These are phyloP conservation scores for Lentinus polychrous DNA, from an alignment of 1,284 basidiomycete genomes.

Conservation along the genomic window DNA sequence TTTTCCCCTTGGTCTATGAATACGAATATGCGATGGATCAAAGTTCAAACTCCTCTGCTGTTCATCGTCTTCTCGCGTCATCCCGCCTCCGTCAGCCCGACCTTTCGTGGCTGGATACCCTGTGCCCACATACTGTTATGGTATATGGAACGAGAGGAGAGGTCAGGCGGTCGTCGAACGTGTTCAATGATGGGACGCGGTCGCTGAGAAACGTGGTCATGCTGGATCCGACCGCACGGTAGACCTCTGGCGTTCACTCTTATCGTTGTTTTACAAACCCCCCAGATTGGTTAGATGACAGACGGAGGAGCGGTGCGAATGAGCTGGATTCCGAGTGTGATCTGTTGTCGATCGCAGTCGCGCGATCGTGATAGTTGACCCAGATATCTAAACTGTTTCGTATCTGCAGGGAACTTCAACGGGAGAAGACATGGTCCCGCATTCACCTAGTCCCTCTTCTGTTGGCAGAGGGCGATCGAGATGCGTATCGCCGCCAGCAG, in stretches of 20 bases:
- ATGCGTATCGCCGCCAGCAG: constrained; percentile 76
- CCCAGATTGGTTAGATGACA: neutral
- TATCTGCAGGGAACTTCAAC: constrained; percentile 79
- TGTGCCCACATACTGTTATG: constrained; percentile 4
- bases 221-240: neutral
- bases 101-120: neutral
- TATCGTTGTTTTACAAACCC: neutral
- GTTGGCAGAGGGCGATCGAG: constrained; percentile 90
- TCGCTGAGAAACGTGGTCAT: constrained; percentile 50
- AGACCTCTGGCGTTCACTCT: neutral
- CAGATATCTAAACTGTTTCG: neutral
- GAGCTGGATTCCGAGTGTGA: no score
- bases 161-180: constrained; percentile 61
- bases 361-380: no score
- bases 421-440: constrained; percentile 94
- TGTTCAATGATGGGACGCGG: constrained; percentile 33
- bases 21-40: neutral
- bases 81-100: neutral
- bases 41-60: constrained; percentile 11
- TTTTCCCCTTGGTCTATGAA: no score
- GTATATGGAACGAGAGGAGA: constrained; percentile 12
- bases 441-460: constrained; percentile 92
- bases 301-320: no score
- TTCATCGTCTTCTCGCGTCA: constrained; percentile 1
- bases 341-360: no score